Conservation (phyloP, 2,329 filamentous ascomycete genomes). For the Aspergillaceae sp. region DNA sequence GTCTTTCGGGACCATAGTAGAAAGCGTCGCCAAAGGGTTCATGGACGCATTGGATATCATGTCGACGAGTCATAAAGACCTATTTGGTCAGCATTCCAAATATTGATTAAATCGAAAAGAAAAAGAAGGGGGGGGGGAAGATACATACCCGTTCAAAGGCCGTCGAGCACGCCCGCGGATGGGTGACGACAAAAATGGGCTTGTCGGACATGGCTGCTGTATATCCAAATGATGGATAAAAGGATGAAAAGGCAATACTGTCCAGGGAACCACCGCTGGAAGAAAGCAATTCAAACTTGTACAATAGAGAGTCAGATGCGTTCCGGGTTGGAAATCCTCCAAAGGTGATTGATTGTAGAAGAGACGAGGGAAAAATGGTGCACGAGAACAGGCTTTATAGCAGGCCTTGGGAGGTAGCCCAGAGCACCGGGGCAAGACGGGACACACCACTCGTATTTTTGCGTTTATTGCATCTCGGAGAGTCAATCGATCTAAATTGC, state of each 20-base stretch:
- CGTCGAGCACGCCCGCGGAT: constrained; percentile 90
- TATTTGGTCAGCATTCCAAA: constrained; percentile 26
- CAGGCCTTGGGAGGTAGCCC: no score
- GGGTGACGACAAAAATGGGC: constrained; percentile 86
- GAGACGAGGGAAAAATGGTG: background rate
- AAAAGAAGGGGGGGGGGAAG: no score
- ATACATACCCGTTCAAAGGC: constrained; percentile 81
- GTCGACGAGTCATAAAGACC: constrained; percentile 93
- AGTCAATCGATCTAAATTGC: no score
- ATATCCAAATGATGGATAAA: background rate
- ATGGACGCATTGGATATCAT: constrained; percentile 74
- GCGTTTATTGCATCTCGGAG: no score
- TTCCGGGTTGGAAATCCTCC: no score
- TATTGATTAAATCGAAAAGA: no score
- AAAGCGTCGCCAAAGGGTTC: constrained; percentile 97
- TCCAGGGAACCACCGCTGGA: constrained; percentile 15
- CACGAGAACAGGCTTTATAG: no score
- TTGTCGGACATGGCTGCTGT: constrained; percentile 58
- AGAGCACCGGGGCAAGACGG: no score
- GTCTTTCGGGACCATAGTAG: constrained; percentile 86
- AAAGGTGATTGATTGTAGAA: no score
- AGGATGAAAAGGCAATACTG: background rate
- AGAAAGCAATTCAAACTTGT: no score
- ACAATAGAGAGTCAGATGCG: no score
- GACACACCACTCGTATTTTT: no score